Conservation (phyloP, 106 monocot genomes). For the Alisma plantagoaquatica region DNA sequence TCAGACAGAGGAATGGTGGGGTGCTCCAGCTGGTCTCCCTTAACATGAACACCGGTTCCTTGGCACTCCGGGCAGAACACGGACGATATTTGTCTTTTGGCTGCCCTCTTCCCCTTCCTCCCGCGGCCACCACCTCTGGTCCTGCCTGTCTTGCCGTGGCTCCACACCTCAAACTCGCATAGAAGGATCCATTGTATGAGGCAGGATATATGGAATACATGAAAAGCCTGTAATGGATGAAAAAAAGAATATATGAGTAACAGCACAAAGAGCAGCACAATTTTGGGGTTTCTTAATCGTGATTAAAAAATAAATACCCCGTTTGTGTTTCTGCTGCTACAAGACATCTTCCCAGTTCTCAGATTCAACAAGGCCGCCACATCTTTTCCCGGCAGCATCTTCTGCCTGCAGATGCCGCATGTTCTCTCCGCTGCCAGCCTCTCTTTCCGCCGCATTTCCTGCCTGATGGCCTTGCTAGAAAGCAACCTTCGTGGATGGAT, state of each 20-base stretch:
- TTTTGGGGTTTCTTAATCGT: too few species aligned
- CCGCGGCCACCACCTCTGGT: slow-evolving; percentile 38
- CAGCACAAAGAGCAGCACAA: slow-evolving; percentile 1
- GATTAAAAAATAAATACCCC: too few species aligned
- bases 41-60: slow-evolving; percentile 50
- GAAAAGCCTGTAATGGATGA: slow-evolving; percentile 56
- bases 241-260: neutral
- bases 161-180: slow-evolving; percentile 58
- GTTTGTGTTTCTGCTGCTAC: slow-evolving; percentile 79
- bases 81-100: slow-evolving; percentile 33
- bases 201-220: slow-evolving; percentile 86
- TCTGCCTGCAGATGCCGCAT: slow-evolving; percentile 75
- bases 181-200: slow-evolving; percentile 89
- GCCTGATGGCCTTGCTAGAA: slow-evolving; percentile 28
- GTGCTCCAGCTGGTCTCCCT: slow-evolving; percentile 53
- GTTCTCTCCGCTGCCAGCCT: slow-evolving; percentile 41
- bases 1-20: slow-evolving; percentile 41
- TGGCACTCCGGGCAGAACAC: slow-evolving; percentile 84
- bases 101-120: slow-evolving; percentile 30
- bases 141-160: slow-evolving; percentile 5
- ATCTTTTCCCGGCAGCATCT: slow-evolving; percentile 71
- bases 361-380: slow-evolving; percentile 67
- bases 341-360: slow-evolving; percentile 64
- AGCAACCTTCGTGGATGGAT: slow-evolving; percentile 4
- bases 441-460: slow-evolving; percentile 48